Conservation (phyloP, 2,329 filamentous ascomycete genomes). For the Diplodia mutila region DNA sequence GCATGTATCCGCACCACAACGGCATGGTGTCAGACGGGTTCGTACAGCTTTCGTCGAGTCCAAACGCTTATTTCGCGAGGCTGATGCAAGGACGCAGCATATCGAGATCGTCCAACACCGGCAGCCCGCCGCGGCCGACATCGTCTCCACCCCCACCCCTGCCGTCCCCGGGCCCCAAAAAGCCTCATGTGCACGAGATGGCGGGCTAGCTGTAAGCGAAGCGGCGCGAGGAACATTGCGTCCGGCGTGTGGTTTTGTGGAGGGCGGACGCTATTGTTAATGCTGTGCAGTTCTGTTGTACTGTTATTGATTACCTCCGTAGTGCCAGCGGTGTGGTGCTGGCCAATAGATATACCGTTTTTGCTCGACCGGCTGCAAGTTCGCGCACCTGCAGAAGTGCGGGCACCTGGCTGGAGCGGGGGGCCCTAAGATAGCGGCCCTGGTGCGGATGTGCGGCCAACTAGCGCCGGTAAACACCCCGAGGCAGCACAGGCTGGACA, state of each 20-base stretch:
- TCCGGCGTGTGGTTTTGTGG: not conserved
- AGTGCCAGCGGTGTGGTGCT: not conserved
- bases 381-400: constrained; percentile 2
- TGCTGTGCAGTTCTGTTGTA: not conserved
- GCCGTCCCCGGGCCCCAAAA: constrained; percentile 9
- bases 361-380: not conserved
- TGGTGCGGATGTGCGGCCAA: not conserved
- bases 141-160: constrained; percentile 20
- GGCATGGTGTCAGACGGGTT: constrained; percentile 12
- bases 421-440: not conserved
- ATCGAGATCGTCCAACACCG: constrained; percentile 10
- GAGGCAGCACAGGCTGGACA: not conserved
- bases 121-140: constrained; percentile 18
- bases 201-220: not conserved
- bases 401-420: constrained; percentile 3
- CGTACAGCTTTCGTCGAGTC: constrained; percentile 9
- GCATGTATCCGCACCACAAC: constrained; percentile 21
- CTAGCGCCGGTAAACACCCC: constrained; percentile 7
- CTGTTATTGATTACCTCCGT: not conserved
- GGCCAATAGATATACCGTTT: constrained; percentile 13
- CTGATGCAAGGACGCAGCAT: constrained; percentile 22
- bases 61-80: constrained; percentile 10
- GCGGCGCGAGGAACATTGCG: not conserved
- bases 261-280: not conserved
- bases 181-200: constrained; percentile 24